Evolutionary conservation across 2,329 filamentous ascomycete species (phyloP), one percentile per base, ranked within the genome.

Genomic region (Teratosphaeria viscida): DNA sequence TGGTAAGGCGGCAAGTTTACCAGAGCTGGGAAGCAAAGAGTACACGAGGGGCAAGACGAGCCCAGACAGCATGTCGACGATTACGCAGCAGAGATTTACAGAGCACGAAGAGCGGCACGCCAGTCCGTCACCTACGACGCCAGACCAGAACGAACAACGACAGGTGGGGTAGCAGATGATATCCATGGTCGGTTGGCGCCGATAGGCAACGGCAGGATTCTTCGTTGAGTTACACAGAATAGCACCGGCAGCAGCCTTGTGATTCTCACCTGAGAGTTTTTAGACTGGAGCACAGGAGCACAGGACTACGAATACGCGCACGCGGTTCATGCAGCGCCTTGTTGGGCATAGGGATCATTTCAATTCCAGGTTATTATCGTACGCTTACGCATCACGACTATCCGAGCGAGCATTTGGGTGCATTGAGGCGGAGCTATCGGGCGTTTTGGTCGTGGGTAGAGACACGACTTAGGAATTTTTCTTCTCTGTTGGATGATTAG

Each of bases 11-110:
- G 26, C 23, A n/a, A 60, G 55, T 52, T 16, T 60, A 27, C 59
- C 59, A 26, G 59, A 57, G 55, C 55, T 60, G 3, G 59, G 55
- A n/a, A 60, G 59, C 26, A 60, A 54, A 35, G 32, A 32, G 27
- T 57, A 54, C 49, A n/a, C 34, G 5, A 43, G 37, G 37, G 29
- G 26, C 3, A 35, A 53, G 27, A 54, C 53, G 34, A 54, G 53
- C 14, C 53, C 53, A 34, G 53, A 54, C 34, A 37, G 27, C 34
- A 32, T 32, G 34, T 32, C 34, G 27, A 32, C 53, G 5, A 37
- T 54, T 26, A 54, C 53, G 5, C 23, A 32, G 53, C 27, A 32
- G 16, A 32, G 34, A 32, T 32, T 32, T n/a, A n/a, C 12, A 32
- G 53, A 37, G 19, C 43, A 49, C 34, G 53, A 53, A 26, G 52